Conservation (phyloP, 176 grass and related monocot species). For the barley (Hordeum vulgare) region MorexV3_pseudomolecules_assembly NC_058521.1:609810588-609811087, state of each 20-base stretch:
- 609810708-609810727: conserved; percentile 35
- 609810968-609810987: conserved; percentile 30
- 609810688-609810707: conserved; percentile 81
- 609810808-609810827: conserved; percentile 32
- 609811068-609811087: conserved; percentile 60
- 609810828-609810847: conserved; percentile 52
- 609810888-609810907: conserved; percentile 9
- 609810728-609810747: conserved; percentile 15
- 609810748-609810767: conserved; percentile 1
- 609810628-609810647: conserved; percentile 45
- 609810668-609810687: conserved; percentile 74
- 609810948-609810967: conserved; percentile 66
- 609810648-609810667: conserved; percentile 35
- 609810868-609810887: neutral
- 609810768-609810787: conserved; percentile 21
- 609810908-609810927: conserved; percentile 51
- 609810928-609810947: conserved; percentile 47
- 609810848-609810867: conserved; percentile 4
- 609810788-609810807: conserved; percentile 32
- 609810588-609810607: conserved; percentile 35
- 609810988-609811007: conserved; percentile 78
- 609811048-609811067: conserved; percentile 62
- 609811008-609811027: conserved; percentile 90
- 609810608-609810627: conserved; percentile 37
- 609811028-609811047: conserved; percentile 68